phyloP scores from a whole-genome alignment of 164 flowering plant genomes.

The Pachysandra terminalis region DNA sequence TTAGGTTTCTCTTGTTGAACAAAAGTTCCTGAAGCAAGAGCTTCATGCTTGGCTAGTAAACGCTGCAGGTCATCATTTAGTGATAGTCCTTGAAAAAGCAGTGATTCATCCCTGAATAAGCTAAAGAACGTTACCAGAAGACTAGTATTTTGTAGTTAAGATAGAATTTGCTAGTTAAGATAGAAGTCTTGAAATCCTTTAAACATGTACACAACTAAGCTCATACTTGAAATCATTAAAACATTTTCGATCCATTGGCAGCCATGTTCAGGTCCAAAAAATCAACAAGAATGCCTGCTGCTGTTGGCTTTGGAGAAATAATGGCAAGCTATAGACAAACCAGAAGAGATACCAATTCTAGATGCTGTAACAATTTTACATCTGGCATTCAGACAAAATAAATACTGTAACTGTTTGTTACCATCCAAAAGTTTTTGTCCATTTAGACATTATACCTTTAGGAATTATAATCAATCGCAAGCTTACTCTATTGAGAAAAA shows the following conservation, averaged over 20 bases:
- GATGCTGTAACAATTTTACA: background rate
- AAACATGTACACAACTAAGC: background rate
- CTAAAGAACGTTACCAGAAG: slow-evolving; percentile 5
- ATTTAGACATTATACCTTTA: too few species aligned
- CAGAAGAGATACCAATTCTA: background rate
- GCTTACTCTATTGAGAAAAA: too few species aligned
- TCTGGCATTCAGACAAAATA: too few species aligned
- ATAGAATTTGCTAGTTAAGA: slow-evolving; percentile 1
- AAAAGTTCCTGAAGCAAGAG: slow-evolving; percentile 64
- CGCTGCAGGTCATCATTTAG: slow-evolving; percentile 97
- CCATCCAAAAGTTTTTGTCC: too few species aligned
- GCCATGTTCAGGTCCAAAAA: background rate
- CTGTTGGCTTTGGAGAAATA: background rate
- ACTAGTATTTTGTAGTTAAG: too few species aligned
- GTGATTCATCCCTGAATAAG: slow-evolving; percentile 78
- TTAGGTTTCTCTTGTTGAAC: slow-evolving; percentile 44
- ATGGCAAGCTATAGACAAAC: too few species aligned
- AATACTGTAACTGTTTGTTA: too few species aligned
- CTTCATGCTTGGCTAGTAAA: slow-evolving; percentile 72
- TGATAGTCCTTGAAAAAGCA: slow-evolving; percentile 81
- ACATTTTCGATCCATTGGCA: too few species aligned
- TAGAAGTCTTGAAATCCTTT: background rate
- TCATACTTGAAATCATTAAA: background rate
- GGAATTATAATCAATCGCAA: too few species aligned
- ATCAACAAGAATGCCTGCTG: background rate